phyloP scores from a whole-genome alignment of 805 yeast genomes.

The Candida orba region DNA sequence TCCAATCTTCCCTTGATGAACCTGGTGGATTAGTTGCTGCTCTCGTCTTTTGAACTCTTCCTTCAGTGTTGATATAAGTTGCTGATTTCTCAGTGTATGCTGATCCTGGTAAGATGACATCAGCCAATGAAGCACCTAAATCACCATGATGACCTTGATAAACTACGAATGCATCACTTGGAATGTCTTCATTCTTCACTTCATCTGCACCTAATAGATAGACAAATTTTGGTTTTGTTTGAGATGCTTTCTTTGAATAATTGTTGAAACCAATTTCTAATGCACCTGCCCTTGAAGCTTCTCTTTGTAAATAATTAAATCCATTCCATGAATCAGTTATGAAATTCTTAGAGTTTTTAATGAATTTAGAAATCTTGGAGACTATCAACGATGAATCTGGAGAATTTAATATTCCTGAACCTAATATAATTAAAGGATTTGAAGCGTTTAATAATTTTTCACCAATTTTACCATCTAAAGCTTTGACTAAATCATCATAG shows the following conservation, averaged over 20 bases:
- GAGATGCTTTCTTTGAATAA: conserved; percentile 30
- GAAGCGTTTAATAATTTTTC: conserved; percentile 56
- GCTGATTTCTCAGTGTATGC: conserved; percentile 86
- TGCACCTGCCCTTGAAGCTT: conserved; percentile 84
- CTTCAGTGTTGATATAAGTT: conserved; percentile 85
- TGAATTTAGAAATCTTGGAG: conserved; percentile 55
- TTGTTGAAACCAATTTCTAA: conserved; percentile 71
- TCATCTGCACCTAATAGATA: conserved; percentile 85
- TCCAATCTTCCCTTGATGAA: conserved; percentile 89
- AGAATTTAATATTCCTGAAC: conserved; percentile 70
- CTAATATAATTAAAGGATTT: conserved; percentile 73
- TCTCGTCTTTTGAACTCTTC: conserved; percentile 76
- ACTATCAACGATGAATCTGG: conserved; percentile 56
- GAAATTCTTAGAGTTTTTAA: conserved; percentile 45
- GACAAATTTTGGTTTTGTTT: conserved; percentile 61
- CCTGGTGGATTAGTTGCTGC: conserved; percentile 89
- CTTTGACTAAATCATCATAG: conserved; percentile 47
- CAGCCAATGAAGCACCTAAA: conserved; percentile 80
- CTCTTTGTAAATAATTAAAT: conserved; percentile 70
- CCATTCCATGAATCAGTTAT: conserved; percentile 76
- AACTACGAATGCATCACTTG: conserved; percentile 79
- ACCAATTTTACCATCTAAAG: conserved; percentile 64
- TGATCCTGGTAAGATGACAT: conserved; percentile 78
- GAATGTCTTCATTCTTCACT: conserved; percentile 57
- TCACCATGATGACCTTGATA: conserved; percentile 94